These are phyloP conservation scores for Plasmodium coatneyi DNA, from an alignment of 169 alveolate genomes.

Conservation along the genomic window DNA sequence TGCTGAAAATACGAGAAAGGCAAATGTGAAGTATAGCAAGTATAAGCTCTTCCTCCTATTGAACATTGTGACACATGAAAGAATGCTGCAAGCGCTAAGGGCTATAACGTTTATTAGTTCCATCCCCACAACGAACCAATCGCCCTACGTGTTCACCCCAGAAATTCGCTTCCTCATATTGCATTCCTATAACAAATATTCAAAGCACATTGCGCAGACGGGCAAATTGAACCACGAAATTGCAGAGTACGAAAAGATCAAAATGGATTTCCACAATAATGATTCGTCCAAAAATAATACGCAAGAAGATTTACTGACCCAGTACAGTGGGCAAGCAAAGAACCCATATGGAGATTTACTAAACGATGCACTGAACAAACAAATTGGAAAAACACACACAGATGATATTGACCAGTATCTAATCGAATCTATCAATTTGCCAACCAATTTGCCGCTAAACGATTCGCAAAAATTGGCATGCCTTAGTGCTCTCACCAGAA, in stretches of 20 bases:
- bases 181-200: conserved; percentile 60
- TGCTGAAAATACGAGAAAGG: conserved; percentile 71
- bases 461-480: conserved; percentile 83
- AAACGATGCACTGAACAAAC: conserved; percentile 57
- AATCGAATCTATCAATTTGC: conserved; percentile 68
- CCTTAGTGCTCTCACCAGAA: conserved; percentile 76
- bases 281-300: conserved; percentile 23
- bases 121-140: conserved; percentile 65
- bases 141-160: conserved; percentile 73
- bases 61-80: conserved; percentile 74
- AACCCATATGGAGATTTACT: conserved; percentile 72
- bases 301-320: conserved; percentile 51
- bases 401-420: conserved; percentile 61
- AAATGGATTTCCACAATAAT: conserved; percentile 59
- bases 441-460: conserved; percentile 79
- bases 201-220: conserved; percentile 62
- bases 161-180: conserved; percentile 65
- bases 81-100: conserved; percentile 83
- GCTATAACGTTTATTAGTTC: conserved; percentile 77
- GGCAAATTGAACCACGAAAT: conserved; percentile 63
- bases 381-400: conserved; percentile 60
- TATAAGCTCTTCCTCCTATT: conserved; percentile 55
- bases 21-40: conserved; percentile 62
- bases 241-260: conserved; percentile 41
- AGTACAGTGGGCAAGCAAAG: conserved; percentile 53